Evolutionary conservation across 257 asterid genomes (phyloP).

Genomic region (Solanum dulcamara): DNA sequence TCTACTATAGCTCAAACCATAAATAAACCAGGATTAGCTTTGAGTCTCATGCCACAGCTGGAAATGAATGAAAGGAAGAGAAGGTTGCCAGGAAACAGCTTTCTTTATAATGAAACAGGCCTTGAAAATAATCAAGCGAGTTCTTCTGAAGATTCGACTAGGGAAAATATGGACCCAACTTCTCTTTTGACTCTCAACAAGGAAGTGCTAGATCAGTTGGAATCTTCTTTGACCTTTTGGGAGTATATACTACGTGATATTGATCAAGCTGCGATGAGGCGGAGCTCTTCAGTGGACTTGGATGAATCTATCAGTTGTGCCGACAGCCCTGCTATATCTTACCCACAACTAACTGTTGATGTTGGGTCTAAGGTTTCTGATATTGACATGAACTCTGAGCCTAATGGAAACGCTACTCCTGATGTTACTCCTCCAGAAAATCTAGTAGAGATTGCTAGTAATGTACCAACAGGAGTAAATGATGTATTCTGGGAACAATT

Average conservation of each 20-base stretch:
- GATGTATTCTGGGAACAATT: slow-evolving; percentile 96
- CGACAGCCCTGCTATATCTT: slow-evolving; percentile 43
- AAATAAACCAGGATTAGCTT: slow-evolving; percentile 29
- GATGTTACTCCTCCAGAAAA: slow-evolving; percentile 27
- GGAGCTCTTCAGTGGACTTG: slow-evolving; percentile 27
- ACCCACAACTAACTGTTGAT: slow-evolving; percentile 38
- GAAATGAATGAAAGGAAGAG: slow-evolving; percentile 56
- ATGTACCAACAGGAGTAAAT: slow-evolving; percentile 51
- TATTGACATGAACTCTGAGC: slow-evolving; percentile 61
- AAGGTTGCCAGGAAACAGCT: slow-evolving; percentile 43
- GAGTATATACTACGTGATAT: slow-evolving; percentile 37
- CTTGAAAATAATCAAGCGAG: slow-evolving; percentile 20
- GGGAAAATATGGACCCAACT: slow-evolving; percentile 28
- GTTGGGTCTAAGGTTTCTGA: slow-evolving; percentile 24
- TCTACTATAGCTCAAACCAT: slow-evolving; percentile 36
- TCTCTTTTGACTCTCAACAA: slow-evolving; percentile 32
- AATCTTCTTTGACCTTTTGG: slow-evolving; percentile 52
- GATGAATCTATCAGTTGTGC: slow-evolving; percentile 38
- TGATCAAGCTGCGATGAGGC: slow-evolving; percentile 26
- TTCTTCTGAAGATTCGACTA: slow-evolving; percentile 20
- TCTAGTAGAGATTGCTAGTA: slow-evolving; percentile 19
- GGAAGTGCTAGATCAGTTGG: slow-evolving; percentile 48
- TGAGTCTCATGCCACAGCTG: slow-evolving; percentile 27
- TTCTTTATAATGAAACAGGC: slow-evolving; percentile 26
- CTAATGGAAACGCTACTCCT: slow-evolving; percentile 18